Percentiles rank a stretch among this genome's conserved stretches.
phyloP scores from a whole-genome alignment of 768 basidiomycete species.

The Mycena rosella region DNA sequence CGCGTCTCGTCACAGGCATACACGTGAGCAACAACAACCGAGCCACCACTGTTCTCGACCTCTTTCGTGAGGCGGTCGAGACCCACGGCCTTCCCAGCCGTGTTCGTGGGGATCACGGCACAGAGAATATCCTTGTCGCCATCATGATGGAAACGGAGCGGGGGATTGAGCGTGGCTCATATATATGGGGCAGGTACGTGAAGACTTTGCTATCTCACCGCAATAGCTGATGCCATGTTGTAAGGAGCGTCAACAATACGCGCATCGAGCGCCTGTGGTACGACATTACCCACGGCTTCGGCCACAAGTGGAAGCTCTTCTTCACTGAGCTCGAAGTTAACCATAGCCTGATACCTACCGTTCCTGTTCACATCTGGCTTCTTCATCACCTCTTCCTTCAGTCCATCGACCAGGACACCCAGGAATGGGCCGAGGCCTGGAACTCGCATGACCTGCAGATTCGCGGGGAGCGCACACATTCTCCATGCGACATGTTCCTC shows the following conservation, averaged over 20 bases:
- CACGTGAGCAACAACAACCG: constrained; percentile 54
- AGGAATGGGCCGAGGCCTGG: constrained; percentile 49
- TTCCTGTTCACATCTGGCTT: constrained; percentile 57
- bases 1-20: constrained; percentile 50
- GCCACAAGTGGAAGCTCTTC: constrained; percentile 54
- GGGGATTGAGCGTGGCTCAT: background rate
- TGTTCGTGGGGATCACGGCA: constrained; percentile 30
- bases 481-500: constrained; percentile 3
- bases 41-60: constrained; percentile 50
- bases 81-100: constrained; percentile 49
- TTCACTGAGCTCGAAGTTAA: constrained; percentile 50
- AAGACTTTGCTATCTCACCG: background rate
- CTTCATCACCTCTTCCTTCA: constrained; percentile 52
- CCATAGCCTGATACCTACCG: constrained; percentile 42
- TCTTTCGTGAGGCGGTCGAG: constrained; percentile 45
- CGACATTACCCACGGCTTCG: constrained; percentile 51
- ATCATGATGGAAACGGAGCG: background rate
- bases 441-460: constrained; percentile 46
- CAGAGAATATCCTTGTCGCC: background rate
- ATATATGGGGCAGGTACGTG: constrained; percentile 4
- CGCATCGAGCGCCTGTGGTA: constrained; percentile 55
- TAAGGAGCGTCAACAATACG: constrained; percentile 56
- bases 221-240: too few relatives aligned
- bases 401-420: constrained; percentile 46
- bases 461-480: background rate